phyloP scores from a whole-genome alignment of 2,329 filamentous ascomycete species.

The Aspergillus japonicus region DNA sequence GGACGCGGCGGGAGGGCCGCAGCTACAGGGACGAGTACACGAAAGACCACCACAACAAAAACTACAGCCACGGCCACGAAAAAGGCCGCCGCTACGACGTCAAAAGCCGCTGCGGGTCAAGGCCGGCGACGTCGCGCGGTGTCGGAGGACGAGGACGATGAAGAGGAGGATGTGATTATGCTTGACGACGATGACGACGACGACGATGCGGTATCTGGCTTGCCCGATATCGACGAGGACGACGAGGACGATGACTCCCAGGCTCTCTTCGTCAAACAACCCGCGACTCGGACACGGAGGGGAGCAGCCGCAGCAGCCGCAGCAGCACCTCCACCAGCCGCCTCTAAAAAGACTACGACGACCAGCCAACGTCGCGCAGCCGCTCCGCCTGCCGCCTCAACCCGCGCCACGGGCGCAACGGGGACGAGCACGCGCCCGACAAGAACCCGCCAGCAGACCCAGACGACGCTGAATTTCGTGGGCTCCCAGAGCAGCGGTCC shows the following conservation, averaged over 20 bases:
- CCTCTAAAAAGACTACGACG: conserved; percentile 22
- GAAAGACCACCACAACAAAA: conserved; percentile 39
- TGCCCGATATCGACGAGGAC: conserved; percentile 31
- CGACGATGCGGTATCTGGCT: conserved; percentile 27
- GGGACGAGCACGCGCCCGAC: conserved; percentile 27
- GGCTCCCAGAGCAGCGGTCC: conserved; percentile 37
- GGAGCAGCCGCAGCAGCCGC: conserved; percentile 17
- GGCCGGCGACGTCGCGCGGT: conserved; percentile 30
- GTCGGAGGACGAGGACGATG: conserved; percentile 43
- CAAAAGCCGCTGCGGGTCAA: conserved; percentile 19
- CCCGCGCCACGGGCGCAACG: conserved; percentile 30
- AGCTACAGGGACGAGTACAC: conserved; percentile 38
- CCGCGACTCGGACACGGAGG: conserved; percentile 28
- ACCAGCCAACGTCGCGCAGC: conserved; percentile 27
- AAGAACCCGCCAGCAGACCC: conserved; percentile 30
- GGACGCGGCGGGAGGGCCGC: conserved; percentile 46
- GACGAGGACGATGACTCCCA: conserved; percentile 33
- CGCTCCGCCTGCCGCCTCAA: conserved; percentile 35
- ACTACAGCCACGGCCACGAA: conserved; percentile 32
- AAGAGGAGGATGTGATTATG: conserved; percentile 42
- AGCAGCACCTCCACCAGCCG: background rate
- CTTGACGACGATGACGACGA: conserved; percentile 31
- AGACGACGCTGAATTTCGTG: conserved; percentile 45
- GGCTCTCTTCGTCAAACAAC: conserved; percentile 44
- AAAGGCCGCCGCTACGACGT: conserved; percentile 19